Percentiles rank a stretch among this genome's conserved stretches.
These are phyloP conservation scores for Saccharomyces uvarum DNA, from an alignment of 1,139 yeast genomes.

Conservation along the genomic window DNA sequence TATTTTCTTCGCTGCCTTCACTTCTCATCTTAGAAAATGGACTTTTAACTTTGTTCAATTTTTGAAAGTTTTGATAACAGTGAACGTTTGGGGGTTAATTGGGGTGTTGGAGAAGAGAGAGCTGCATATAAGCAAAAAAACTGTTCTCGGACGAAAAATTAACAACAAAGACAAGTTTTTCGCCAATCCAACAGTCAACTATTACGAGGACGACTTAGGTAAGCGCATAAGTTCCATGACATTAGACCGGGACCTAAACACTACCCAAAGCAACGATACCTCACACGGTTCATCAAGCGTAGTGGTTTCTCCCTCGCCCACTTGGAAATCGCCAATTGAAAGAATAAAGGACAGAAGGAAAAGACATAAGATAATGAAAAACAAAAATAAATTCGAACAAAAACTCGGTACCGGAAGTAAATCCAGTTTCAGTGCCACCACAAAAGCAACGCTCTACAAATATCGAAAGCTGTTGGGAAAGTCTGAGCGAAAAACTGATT, in stretches of 20 bases:
- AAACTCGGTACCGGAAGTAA: not conserved
- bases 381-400: not conserved
- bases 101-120: conserved; percentile 27
- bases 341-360: conserved; percentile 7
- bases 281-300: not conserved
- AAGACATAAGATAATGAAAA: conserved; percentile 1
- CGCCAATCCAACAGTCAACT: conserved; percentile 20
- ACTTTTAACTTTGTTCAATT: conserved; percentile 20
- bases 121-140: conserved; percentile 19
- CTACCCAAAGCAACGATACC: not conserved
- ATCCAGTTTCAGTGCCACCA: not conserved
- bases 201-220: conserved; percentile 5
- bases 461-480: not conserved
- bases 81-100: conserved; percentile 30
- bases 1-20: conserved; percentile 13
- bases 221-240: not conserved
- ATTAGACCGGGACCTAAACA: not conserved
- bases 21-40: conserved; percentile 16
- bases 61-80: conserved; percentile 24
- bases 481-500: not conserved
- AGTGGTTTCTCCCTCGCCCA: conserved; percentile 9
- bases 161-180: conserved; percentile 25
- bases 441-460: not conserved
- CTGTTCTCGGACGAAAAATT: conserved; percentile 29
- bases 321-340: conserved; percentile 14